Evolutionary conservation across 169 alveolate genomes (phyloP).

Genomic region (Perkinsus olseni): DNA sequence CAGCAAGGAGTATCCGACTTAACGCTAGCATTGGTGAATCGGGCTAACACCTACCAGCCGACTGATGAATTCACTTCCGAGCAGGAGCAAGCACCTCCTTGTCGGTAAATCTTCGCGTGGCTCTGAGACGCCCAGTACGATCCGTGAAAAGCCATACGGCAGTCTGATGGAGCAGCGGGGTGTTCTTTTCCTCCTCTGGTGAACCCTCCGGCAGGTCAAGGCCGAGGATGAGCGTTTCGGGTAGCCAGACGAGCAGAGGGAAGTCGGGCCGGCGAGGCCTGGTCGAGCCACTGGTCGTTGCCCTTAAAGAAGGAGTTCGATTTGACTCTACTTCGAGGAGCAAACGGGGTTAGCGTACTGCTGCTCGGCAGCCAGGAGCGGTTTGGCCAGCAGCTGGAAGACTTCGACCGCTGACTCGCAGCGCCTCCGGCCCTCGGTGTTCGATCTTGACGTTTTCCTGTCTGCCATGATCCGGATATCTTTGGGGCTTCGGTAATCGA

Average conservation of each 20-base stretch:
- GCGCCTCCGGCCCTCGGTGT: neutral
- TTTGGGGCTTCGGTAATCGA: too few relatives aligned
- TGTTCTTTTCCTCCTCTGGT: neutral
- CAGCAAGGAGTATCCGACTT: neutral
- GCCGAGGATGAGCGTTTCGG: neutral
- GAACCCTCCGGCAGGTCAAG: neutral
- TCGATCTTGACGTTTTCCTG: neutral
- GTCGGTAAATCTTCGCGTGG: neutral
- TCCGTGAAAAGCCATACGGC: neutral
- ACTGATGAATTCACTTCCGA: neutral
- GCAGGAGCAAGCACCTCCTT: neutral
- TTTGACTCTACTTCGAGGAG: too few relatives aligned
- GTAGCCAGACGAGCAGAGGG: neutral
- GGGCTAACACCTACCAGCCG: neutral
- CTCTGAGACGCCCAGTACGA: neutral
- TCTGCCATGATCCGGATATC: neutral
- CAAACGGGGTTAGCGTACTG: neutral
- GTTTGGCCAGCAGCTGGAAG: neutral
- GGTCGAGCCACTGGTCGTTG: too few relatives aligned
- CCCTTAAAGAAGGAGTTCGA: too few relatives aligned
- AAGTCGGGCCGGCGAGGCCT: neutral
- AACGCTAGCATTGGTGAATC: neutral
- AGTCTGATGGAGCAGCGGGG: neutral
- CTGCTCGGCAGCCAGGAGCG: neutral
- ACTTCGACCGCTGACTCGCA: neutral